Conservation (phyloP, 306 rosid genomes). For the Sphenostylis stenocarpa region DNA sequence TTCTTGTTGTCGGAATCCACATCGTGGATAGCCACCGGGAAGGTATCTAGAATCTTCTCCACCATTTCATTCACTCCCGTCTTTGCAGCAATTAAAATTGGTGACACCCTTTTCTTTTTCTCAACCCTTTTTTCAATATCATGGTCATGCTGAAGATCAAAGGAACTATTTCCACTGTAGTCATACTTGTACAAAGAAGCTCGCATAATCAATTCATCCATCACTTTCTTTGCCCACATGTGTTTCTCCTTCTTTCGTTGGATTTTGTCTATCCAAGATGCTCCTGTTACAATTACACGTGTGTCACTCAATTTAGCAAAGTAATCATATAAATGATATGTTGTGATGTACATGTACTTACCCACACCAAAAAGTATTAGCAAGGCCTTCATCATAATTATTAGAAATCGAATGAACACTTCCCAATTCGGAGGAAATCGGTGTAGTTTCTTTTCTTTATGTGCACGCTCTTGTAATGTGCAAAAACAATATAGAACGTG, state of each 20-base stretch:
- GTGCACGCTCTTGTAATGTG: background rate
- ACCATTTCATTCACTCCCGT: slow-evolving; percentile 37
- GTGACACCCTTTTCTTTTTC: slow-evolving; percentile 6
- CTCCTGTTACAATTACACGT: slow-evolving; percentile 25
- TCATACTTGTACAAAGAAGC: slow-evolving; percentile 25
- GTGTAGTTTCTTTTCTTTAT: background rate
- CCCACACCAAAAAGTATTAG: slow-evolving; percentile 38
- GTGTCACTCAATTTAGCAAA: background rate
- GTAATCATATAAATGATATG: background rate
- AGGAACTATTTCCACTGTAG: background rate
- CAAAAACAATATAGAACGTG: background rate
- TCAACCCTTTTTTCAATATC: background rate
- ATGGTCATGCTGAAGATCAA: background rate
- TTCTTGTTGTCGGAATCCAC: slow-evolving; percentile 22
- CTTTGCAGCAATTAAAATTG: slow-evolving; percentile 33
- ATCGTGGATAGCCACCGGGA: slow-evolving; percentile 34
- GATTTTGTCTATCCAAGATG: slow-evolving; percentile 30
- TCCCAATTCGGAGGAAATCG: slow-evolving; percentile 36
- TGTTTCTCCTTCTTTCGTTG: slow-evolving; percentile 36
- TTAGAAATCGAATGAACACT: slow-evolving; percentile 2
- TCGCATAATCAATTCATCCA: slow-evolving; percentile 21
- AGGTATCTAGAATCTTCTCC: slow-evolving; percentile 15
- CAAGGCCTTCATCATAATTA: slow-evolving; percentile 23
- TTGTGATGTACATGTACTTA: background rate
- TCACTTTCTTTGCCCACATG: slow-evolving; percentile 30